Evolutionary conservation across 2,329 filamentous ascomycete species (phyloP), one percentile per base, ranked within the genome.

Genomic region (Neobulgaria alba): DNA sequence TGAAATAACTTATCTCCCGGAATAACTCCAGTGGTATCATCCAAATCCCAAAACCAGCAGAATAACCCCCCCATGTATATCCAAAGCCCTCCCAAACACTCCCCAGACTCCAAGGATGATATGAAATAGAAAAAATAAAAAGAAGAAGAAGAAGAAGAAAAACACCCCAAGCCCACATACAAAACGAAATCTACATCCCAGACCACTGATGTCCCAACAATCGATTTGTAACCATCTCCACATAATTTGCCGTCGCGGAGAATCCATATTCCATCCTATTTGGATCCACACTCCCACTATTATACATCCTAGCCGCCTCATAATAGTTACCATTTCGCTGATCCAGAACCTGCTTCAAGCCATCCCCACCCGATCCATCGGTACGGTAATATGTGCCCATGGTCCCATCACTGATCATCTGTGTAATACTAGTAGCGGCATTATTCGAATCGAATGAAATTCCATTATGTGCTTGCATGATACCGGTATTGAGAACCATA

Each of bases 331-430:
- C 29, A 10, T 30, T n/a, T n/a, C n/a, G n/a, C 15, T 30, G 29
- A 30, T 30, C 15, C 12, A 30, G n/a, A 21, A 37, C 38, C 38
- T 57, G 55, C 10, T 46, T 46, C 9, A 58, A 42, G 17, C 56
- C 56, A 31, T 53, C 50, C 3, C 57, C 57, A 3, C 36, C 35
- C n/a, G 44, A 21, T n/a, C n/a, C n/a, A n/a, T n/a, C n/a, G n/a
- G n/a, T n/a, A n/a, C n/a, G n/a, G n/a, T n/a, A n/a, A n/a, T n/a
- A n/a, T 3, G 57, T 58, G 10, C 57, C 57, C 18, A 49, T 43
- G 9, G 56, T 54, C 4, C 57, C 57, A 33, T 59, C 56, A 1
- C 46, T 49, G 38, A 58, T 48, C 56, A 59, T 59, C 36, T 56
- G 56, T 15, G 46, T 42, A 35, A 58, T 57, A 30, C 29, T 30